Base-by-base conservation (phyloP, 169 alveolate species). In the Theileria orientalis region DNA sequence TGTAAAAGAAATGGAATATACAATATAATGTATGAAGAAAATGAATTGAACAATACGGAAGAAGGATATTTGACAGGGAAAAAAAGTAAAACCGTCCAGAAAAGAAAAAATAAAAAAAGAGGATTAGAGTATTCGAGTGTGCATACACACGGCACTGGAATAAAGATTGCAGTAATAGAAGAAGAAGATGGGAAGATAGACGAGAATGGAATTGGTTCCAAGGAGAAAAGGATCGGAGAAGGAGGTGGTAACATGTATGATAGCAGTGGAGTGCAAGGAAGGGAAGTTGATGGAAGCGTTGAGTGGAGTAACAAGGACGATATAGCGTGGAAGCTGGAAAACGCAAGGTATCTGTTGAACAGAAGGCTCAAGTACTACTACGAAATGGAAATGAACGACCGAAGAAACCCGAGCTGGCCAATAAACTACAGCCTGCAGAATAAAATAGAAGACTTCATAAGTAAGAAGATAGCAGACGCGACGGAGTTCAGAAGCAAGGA, bases 401-500 rank as follows among this genome's bases (percentile, higher is more conserved):
- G 82, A 33, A 84, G 94, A 56, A 68, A 77, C 61, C 84, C 86
- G 14, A 62, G 77, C 37, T 89, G 94, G 94, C 83, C 88, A 27
- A 79, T 32, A 14, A 73, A 73, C 40, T 40, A 84, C 30, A 74
- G 77, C 16, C 76, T 89, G 60, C 56, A 62, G 41, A 87, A 89
- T 32, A 89, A 89, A 71, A 82, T 89, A 13, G 78, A 82, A 62
- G 60, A 66, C 21, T 89, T 89, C 66, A 54, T 89, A 32, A 68
- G 76, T 19, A 82, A 75, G 7, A 70, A 76, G 40, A 77, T 89
- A 1, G 90, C 94, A 16, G 74, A 76, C 33, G 49, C 67, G 35
- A 89, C 92, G 8, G 91, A 89, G 37, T 75, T 85, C 40, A 74
- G 88, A 69, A 87, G 90, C 33, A 75, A 67, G 40, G 86, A 84